Conservation (phyloP, 139 green algal genomes). For the Spirogloea muscicola region DNA sequence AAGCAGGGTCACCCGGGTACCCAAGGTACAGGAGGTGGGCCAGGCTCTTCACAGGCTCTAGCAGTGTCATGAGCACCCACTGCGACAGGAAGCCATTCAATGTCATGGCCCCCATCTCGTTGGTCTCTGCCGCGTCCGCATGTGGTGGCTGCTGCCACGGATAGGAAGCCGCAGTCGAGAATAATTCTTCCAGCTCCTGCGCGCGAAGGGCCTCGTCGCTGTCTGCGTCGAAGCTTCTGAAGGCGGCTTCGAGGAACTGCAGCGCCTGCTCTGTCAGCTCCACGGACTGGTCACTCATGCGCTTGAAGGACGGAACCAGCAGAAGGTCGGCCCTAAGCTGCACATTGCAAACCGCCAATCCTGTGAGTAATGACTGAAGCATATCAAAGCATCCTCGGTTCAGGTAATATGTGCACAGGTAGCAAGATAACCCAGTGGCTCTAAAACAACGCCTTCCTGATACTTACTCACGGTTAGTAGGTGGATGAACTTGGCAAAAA, state of each 20-base stretch:
- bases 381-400: too few relatives aligned
- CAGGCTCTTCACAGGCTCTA: neutral
- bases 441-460: too few relatives aligned
- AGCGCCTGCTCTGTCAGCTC: neutral
- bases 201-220: slow-evolving; percentile 18
- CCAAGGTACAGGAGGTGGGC: slow-evolving; percentile 30
- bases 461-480: too few relatives aligned
- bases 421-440: too few relatives aligned
- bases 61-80: slow-evolving; percentile 20
- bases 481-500: too few relatives aligned
- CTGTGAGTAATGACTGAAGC: too few relatives aligned
- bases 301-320: neutral
- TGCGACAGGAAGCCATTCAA: slow-evolving; percentile 20
- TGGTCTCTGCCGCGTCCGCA: slow-evolving; percentile 3
- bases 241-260: neutral
- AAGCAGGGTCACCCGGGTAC: neutral
- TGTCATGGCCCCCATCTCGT: neutral
- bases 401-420: too few relatives aligned
- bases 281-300: neutral
- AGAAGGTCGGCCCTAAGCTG: slow-evolving; percentile 15
- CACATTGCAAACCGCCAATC: too few relatives aligned
- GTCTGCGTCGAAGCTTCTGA: neutral
- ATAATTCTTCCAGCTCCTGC: slow-evolving; percentile 31
- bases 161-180: slow-evolving; percentile 18
- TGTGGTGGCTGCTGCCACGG: slow-evolving; percentile 15